Conservation (phyloP, 306 rosid genomes). For the Arachis hypogaea region DNA sequence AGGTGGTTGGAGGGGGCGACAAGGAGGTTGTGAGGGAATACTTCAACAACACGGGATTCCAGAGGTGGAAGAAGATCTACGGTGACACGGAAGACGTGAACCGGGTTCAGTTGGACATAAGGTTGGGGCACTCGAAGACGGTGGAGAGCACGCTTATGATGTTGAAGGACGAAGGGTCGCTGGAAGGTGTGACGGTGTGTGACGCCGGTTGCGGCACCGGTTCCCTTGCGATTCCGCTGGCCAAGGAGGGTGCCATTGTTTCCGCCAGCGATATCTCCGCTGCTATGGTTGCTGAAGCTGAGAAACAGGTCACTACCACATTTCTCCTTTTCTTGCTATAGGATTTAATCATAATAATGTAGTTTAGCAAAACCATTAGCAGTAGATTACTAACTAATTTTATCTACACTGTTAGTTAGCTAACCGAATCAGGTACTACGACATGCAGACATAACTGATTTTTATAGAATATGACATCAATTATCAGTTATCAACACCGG, state of each 20-base stretch:
- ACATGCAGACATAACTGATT: no score
- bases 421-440: no score
- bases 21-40: constrained; percentile 93
- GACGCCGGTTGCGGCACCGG: constrained; percentile 99
- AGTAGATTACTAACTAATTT: no score
- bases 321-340: background rate
- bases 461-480: no score
- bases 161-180: constrained; percentile 73
- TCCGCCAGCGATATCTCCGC: constrained; percentile 80
- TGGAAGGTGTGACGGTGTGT: constrained; percentile 69
- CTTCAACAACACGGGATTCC: constrained; percentile 89
- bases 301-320: constrained; percentile 56
- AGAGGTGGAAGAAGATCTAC: constrained; percentile 94
- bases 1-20: constrained; percentile 92
- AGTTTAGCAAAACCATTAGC: no score
- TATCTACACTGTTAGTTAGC: no score
- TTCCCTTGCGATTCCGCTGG: constrained; percentile 81
- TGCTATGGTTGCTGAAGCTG: constrained; percentile 91
- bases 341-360: no score
- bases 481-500: no score
- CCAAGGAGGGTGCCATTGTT: constrained; percentile 79
- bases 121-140: constrained; percentile 85
- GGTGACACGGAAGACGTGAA: constrained; percentile 93
- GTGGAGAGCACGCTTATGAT: constrained; percentile 72
- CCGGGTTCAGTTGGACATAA: constrained; percentile 76